phyloP scores from a whole-genome alignment of 192 early-diverging fungal genomes.

The Coemansia sp. region DNA sequence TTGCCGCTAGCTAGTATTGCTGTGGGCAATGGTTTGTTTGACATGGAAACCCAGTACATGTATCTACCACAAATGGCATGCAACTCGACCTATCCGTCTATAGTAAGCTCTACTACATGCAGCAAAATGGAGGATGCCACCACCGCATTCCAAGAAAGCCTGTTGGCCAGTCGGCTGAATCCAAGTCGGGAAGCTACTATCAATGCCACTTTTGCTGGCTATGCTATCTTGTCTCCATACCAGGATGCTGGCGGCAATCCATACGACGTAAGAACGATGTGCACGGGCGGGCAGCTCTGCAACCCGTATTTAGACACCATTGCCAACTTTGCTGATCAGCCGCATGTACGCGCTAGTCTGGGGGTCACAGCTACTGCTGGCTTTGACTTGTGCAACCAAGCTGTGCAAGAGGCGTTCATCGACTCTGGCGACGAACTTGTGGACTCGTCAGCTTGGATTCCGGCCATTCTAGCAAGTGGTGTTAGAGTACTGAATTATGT shows the following conservation, averaged over 20 bases:
- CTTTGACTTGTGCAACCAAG: constrained; percentile 75
- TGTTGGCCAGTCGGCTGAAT: background rate
- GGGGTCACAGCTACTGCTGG: constrained; percentile 57
- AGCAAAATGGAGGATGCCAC: constrained; percentile 57
- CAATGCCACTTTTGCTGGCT: constrained; percentile 29
- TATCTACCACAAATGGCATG: constrained; percentile 73
- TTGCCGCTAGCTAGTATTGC: constrained; percentile 69
- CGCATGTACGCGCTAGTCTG: constrained; percentile 59
- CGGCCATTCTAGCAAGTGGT: constrained; percentile 64
- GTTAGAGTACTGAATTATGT: constrained; percentile 79
- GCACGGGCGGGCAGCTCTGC: constrained; percentile 72
- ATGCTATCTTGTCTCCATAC: background rate
- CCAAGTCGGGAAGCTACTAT: constrained; percentile 9
- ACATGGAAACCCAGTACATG: constrained; percentile 76
- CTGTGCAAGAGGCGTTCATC: constrained; percentile 74
- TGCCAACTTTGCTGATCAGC: constrained; percentile 68
- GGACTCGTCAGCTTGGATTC: constrained; percentile 64
- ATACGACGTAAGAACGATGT: constrained; percentile 86
- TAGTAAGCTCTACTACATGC: constrained; percentile 65
- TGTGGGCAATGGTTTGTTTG: constrained; percentile 88
- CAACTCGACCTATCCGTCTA: constrained; percentile 66
- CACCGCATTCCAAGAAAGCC: background rate
- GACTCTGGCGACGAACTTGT: constrained; percentile 61
- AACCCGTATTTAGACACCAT: constrained; percentile 69
- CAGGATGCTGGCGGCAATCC: constrained; percentile 62